Base-by-base conservation (phyloP, 495 filamentous ascomycete genomes). In the Penicillium turbatum region DNA sequence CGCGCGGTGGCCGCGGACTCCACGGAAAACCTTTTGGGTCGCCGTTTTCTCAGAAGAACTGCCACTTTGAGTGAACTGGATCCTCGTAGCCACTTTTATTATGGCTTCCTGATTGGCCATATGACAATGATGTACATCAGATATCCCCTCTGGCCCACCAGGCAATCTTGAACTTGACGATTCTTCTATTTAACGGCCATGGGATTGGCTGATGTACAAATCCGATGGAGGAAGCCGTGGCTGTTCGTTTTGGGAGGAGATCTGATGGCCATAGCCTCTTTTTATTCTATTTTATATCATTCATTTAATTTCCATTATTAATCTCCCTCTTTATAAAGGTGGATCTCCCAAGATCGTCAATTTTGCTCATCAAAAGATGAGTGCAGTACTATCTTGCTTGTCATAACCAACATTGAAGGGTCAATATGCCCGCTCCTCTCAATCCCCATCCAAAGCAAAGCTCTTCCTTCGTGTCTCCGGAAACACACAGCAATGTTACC, bases 351-450 rank as follows among this genome's bases (percentile, higher is more conserved):
- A 11, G 6, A 21, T 16, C 21, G n/a, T 10, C 17, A 37, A 10
- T 26, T 24, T 21, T 36, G 16, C 12, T 46, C 29, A 17, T 2
- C 40, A 42, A 44, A 47, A 3, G 21, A 53, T 40, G 29, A 29
- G 17, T 19, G 21, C 19, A 15, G 35, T 38, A n/a, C n/a, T n/a
- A 29, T 46, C 44, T 13, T 41, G 48, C 16, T 35, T 8, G 17
- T 42, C 12, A 16, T 40, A 51, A 17, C 47, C 11, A 43, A 40
- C 31, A 54, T 27, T 13, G 13, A 27, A 49, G 54, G 43, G 17
- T 59, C 47, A 47, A 55, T 29, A 72, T 72, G 67, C 69, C 69
- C 36, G 65, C 67, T 48, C 69, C 61, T 55, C 57, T 70, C 15
- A 49, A 62, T 19, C 54, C 63, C 44, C 62, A 59, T 27, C 54